Evolutionary conservation across 2,329 filamentous ascomycete genomes (phyloP).

Genomic region (Chaetothyriales sp.): DNA sequence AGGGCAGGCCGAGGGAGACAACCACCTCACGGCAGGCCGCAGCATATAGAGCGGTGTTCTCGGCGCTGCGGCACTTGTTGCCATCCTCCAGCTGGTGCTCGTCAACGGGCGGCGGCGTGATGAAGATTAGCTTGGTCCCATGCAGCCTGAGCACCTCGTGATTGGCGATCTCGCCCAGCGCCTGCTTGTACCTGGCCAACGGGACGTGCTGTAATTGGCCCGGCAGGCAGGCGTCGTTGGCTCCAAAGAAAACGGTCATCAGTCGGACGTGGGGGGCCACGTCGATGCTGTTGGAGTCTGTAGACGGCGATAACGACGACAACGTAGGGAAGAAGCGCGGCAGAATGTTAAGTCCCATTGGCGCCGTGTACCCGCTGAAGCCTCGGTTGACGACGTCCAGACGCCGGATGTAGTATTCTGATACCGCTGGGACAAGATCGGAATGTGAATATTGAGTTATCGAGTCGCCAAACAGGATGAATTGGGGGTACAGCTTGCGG

Average conservation of each 20-base stretch:
- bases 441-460: conserved; percentile 57
- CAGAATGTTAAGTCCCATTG: conserved; percentile 10
- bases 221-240: conserved; percentile 70
- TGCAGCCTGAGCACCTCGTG: conserved; percentile 58
- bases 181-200: conserved; percentile 57
- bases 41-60: conserved; percentile 47
- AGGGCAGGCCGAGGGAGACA: conserved; percentile 38
- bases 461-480: conserved; percentile 81
- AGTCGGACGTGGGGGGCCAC: conserved; percentile 6
- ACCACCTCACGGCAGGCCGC: conserved; percentile 51
- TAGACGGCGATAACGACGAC: neutral
- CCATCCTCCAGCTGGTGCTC: conserved; percentile 46
- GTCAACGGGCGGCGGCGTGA: conserved; percentile 64
- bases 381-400: conserved; percentile 83
- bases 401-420: conserved; percentile 45
- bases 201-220: conserved; percentile 60
- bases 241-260: conserved; percentile 63
- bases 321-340: conserved; percentile 8
- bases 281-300: neutral
- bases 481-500: conserved; percentile 44
- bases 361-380: conserved; percentile 38
- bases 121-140: conserved; percentile 60
- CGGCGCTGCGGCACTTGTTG: conserved; percentile 43
- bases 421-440: conserved; percentile 7
- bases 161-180: conserved; percentile 55